Evolutionary conservation across 2,329 filamentous ascomycete genomes (phyloP).

Genomic region (Aspergillus clavatus): DNA sequence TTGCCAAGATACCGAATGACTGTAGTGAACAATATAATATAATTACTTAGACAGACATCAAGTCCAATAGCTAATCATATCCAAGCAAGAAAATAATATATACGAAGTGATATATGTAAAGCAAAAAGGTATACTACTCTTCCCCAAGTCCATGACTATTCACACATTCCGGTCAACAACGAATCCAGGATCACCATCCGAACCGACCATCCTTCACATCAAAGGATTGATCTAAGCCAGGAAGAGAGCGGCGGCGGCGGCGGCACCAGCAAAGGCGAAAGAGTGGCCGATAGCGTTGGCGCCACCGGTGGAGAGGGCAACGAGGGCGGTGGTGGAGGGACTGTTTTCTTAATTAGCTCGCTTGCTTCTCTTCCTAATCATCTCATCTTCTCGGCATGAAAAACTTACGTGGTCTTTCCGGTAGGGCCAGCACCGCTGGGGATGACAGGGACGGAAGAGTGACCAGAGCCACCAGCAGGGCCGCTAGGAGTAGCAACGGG

Average conservation of each 20-base stretch:
- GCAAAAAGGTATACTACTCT: slow-evolving; percentile 19
- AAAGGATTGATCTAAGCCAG: slow-evolving; percentile 27
- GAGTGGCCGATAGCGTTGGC: slow-evolving; percentile 26
- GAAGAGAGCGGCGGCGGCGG: slow-evolving; percentile 30
- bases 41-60: too few relatives aligned
- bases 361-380: background rate
- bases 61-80: too few relatives aligned
- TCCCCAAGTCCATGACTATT: slow-evolving; percentile 18
- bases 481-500: slow-evolving; percentile 6
- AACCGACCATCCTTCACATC: slow-evolving; percentile 11
- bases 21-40: too few relatives aligned
- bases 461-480: slow-evolving; percentile 7
- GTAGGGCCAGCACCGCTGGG: slow-evolving; percentile 8
- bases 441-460: slow-evolving; percentile 16
- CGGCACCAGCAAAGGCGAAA: slow-evolving; percentile 29
- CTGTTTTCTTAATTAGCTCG: slow-evolving; percentile 8
- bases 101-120: slow-evolving; percentile 2
- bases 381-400: too few relatives aligned
- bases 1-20: too few relatives aligned
- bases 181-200: slow-evolving; percentile 4
- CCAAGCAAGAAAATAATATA: background rate
- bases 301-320: slow-evolving; percentile 26
- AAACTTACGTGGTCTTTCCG: slow-evolving; percentile 14
- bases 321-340: slow-evolving; percentile 14
- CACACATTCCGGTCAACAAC: slow-evolving; percentile 10